Evolutionary conservation across 129 eudicot species (phyloP).

Genomic region (Dittrichia graveolens): DNA sequence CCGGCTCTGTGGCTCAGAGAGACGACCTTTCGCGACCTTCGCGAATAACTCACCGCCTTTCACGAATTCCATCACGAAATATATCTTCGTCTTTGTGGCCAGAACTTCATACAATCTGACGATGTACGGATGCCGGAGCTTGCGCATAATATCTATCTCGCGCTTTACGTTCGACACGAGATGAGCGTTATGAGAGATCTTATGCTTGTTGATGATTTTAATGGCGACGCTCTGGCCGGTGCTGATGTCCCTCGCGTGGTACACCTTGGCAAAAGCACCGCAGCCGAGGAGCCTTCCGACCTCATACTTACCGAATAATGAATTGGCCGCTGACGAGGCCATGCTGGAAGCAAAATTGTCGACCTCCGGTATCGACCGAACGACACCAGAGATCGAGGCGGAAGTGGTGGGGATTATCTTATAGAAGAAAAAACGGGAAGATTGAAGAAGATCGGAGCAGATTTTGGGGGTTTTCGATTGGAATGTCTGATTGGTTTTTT

Average conservation of each 20-base stretch:
- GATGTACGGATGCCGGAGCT: conserved; percentile 53
- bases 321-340: conserved; percentile 20
- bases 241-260: conserved; percentile 56
- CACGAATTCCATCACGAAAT: conserved; percentile 65
- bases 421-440: conserved; percentile 6
- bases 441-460: conserved; percentile 37
- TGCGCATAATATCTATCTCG: conserved; percentile 67
- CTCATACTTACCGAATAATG: conserved; percentile 70
- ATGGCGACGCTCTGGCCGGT: conserved; percentile 79
- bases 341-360: background rate
- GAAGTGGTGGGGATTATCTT: conserved; percentile 16
- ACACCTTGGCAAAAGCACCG: conserved; percentile 86
- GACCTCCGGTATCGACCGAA: conserved; percentile 28
- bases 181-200: conserved; percentile 33
- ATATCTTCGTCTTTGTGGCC: conserved; percentile 65
- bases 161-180: conserved; percentile 56
- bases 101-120: conserved; percentile 64
- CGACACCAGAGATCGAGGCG: conserved; percentile 40
- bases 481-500: conserved; percentile 13
- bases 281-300: conserved; percentile 71
- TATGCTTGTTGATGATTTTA: conserved; percentile 60
- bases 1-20: conserved; percentile 55
- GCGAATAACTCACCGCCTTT: conserved; percentile 81
- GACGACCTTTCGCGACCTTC: conserved; percentile 54
- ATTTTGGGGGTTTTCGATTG: conserved; percentile 30